These are phyloP conservation scores for Gossypium trilobum DNA, from an alignment of 441 rosid genomes.

Conservation along the genomic window DNA sequence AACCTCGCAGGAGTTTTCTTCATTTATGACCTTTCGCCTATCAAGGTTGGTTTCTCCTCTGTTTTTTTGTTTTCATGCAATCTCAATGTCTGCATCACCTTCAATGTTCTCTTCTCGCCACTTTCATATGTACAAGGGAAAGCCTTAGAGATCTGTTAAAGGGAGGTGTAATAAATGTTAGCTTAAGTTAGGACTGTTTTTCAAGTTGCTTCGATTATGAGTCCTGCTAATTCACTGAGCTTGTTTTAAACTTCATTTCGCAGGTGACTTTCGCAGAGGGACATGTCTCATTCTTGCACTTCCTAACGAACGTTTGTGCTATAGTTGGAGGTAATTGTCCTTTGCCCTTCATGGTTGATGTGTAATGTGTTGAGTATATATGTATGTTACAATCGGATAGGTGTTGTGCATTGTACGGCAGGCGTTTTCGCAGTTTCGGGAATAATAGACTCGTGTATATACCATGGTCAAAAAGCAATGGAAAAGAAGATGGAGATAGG, in stretches of 20 bases:
- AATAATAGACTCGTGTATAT: constrained; percentile 76
- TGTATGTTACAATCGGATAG: too few species aligned
- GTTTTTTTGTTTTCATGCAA: not conserved
- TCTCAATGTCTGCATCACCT: not conserved
- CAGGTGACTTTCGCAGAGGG: constrained; percentile 85
- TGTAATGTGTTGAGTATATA: too few species aligned
- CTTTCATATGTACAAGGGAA: too few species aligned
- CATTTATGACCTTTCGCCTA: constrained; percentile 94
- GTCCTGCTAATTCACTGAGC: not conserved
- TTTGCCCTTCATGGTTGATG: not conserved
- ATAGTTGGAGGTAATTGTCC: constrained; percentile 68
- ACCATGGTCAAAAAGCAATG: constrained; percentile 88
- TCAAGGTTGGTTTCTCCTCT: constrained; percentile 47
- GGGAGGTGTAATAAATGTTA: not conserved
- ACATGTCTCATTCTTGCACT: constrained; percentile 80
- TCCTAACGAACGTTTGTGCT: constrained; percentile 83
- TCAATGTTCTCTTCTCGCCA: not conserved
- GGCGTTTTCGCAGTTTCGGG: constrained; percentile 91
- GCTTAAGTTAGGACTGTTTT: not conserved
- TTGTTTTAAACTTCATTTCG: constrained; percentile 13
- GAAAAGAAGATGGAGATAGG: constrained; percentile 96
- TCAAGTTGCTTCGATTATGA: not conserved
- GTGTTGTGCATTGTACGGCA: constrained; percentile 16
- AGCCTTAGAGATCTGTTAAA: not conserved
- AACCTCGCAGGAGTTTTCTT: constrained; percentile 87